Percentiles rank a stretch among this genome's conserved stretches.
Conservation (phyloP, 2,329 filamentous ascomycete species). For the Colletotrichum liriopes region DNA sequence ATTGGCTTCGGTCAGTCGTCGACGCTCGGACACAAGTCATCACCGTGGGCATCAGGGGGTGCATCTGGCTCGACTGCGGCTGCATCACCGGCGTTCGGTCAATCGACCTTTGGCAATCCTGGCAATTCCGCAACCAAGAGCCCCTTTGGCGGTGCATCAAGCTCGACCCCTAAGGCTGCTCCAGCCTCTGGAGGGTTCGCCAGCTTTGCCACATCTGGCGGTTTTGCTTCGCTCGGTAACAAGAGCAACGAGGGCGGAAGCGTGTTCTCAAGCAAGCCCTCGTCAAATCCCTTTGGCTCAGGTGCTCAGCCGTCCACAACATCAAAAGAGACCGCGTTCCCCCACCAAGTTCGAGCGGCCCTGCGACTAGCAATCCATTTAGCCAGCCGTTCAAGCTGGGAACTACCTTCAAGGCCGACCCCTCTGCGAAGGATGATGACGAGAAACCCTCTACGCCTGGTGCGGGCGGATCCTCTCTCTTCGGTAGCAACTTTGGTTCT, state of each 20-base stretch:
- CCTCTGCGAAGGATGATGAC: conserved; percentile 72
- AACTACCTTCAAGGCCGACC: conserved; percentile 78
- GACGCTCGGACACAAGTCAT: conserved; percentile 63
- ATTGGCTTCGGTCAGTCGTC: conserved; percentile 68
- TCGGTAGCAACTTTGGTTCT: conserved; percentile 74
- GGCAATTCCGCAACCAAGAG: conserved; percentile 55
- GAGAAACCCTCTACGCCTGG: conserved; percentile 62
- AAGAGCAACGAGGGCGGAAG: conserved; percentile 54
- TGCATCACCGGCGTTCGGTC: conserved; percentile 67
- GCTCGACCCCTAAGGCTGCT: conserved; percentile 48
- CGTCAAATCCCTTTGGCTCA: conserved; percentile 52
- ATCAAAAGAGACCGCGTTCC: conserved; percentile 58
- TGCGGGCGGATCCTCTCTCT: conserved; percentile 66
- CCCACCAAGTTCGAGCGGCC: conserved; percentile 47
- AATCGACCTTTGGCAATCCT: conserved; percentile 64
- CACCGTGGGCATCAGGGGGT: conserved; percentile 65
- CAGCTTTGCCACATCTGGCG: conserved; percentile 68
- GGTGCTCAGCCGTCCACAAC: conserved; percentile 51
- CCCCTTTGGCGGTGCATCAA: conserved; percentile 55
- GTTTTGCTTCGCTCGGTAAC: conserved; percentile 67
- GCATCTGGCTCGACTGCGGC: conserved; percentile 53
- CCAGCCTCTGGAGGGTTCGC: conserved; percentile 62
- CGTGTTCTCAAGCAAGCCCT: conserved; percentile 59
- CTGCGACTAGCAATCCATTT: conserved; percentile 51
- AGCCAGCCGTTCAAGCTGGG: conserved; percentile 74